phyloP scores from a whole-genome alignment of 345 rosid genomes.

The Dovyalis caffra region DNA sequence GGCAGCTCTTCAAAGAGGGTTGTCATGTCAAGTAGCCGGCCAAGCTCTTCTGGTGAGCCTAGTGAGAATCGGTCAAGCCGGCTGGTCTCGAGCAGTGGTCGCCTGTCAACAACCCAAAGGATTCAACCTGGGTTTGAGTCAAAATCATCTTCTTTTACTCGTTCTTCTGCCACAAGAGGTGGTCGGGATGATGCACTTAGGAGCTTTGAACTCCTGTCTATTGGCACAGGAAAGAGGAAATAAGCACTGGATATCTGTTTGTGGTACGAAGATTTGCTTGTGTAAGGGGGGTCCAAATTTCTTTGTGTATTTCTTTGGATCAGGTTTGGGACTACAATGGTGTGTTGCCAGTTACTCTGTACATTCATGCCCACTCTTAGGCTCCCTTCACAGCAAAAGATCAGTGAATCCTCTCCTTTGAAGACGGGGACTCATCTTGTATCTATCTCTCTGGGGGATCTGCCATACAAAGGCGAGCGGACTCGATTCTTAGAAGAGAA shows the following conservation, averaged over 20 bases:
- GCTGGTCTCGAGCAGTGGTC: slow-evolving; percentile 60
- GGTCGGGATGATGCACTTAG: slow-evolving; percentile 49
- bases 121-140: slow-evolving; percentile 57
- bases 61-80: slow-evolving; percentile 64
- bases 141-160: slow-evolving; percentile 49
- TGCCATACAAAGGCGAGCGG: neutral
- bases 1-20: slow-evolving; percentile 75
- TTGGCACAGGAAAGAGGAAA: slow-evolving; percentile 43
- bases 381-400: slow-evolving; percentile 1
- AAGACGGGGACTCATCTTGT: neutral
- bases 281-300: slow-evolving; percentile 14
- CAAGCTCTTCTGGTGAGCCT: slow-evolving; percentile 75
- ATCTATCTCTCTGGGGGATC: neutral
- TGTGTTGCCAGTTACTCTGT: slow-evolving; percentile 18
- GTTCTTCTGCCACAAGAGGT: slow-evolving; percentile 46
- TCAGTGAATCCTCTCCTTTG: neutral
- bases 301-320: slow-evolving; percentile 11
- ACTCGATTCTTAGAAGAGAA: slow-evolving; percentile 3
- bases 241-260: neutral
- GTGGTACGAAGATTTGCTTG: slow-evolving; percentile 14
- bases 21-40: slow-evolving; percentile 53
- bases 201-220: slow-evolving; percentile 67
- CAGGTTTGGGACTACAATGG: neutral
- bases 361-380: slow-evolving; percentile 13
- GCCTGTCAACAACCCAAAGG: slow-evolving; percentile 58